Percentiles rank a stretch among this genome's conserved stretches.
Conservation (phyloP, 1,284 basidiomycete genomes). For the Ganoderma multipileum region DNA sequence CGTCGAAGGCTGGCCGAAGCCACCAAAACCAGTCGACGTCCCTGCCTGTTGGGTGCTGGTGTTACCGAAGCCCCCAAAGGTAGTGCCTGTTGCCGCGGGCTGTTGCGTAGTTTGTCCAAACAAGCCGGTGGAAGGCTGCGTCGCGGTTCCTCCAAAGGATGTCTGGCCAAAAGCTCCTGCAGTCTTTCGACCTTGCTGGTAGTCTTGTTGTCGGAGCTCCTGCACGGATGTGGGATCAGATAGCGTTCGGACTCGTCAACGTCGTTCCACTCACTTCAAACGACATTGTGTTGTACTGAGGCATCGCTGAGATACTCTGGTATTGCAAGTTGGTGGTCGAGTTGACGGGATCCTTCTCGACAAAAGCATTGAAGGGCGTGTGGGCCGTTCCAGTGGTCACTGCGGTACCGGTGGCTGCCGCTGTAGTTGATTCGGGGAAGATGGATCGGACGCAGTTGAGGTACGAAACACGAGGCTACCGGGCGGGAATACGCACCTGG, state of each 20-base stretch:
- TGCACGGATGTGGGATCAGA: slow-evolving; percentile 36
- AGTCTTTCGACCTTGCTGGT: slow-evolving; percentile 77
- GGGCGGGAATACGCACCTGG: slow-evolving; percentile 38
- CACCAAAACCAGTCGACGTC: slow-evolving; percentile 48
- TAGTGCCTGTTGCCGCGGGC: slow-evolving; percentile 39
- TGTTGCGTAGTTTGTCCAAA: slow-evolving; percentile 40
- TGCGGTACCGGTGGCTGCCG: slow-evolving; percentile 44
- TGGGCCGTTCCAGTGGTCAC: slow-evolving; percentile 71
- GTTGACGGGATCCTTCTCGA: slow-evolving; percentile 65
- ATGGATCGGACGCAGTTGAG: not conserved
- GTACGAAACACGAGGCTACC: not conserved
- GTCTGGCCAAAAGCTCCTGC: slow-evolving; percentile 55
- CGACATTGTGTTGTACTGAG: slow-evolving; percentile 72
- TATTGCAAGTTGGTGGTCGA: slow-evolving; percentile 59
- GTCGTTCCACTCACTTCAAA: slow-evolving; percentile 59
- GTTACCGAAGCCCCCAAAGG: slow-evolving; percentile 40
- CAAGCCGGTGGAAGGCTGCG: slow-evolving; percentile 38
- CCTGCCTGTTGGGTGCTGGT: slow-evolving; percentile 28
- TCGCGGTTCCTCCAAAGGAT: slow-evolving; percentile 47
- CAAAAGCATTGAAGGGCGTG: slow-evolving; percentile 58
- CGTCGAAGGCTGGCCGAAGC: slow-evolving; percentile 39
- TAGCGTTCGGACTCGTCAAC: slow-evolving; percentile 18
- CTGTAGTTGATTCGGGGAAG: not conserved
- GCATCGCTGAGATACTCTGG: slow-evolving; percentile 78
- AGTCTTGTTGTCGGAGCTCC: slow-evolving; percentile 81